Conservation (phyloP, 257 asterid genomes). For the Verbena officinalis region DNA sequence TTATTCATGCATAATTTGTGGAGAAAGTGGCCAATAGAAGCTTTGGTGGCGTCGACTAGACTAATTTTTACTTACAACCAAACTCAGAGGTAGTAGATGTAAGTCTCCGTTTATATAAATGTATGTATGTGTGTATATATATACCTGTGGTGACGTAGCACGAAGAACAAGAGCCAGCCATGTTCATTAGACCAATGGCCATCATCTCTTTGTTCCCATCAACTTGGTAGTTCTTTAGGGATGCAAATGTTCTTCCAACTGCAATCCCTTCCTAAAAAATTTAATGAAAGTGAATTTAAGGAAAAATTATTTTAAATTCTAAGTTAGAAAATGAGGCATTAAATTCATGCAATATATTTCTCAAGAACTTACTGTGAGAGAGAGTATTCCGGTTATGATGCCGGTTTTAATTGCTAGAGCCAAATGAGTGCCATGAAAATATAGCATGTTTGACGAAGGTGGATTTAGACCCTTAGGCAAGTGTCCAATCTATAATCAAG, state of each 20-base stretch:
- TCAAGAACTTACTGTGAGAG: slow-evolving; percentile 71
- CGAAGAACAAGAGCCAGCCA: slow-evolving; percentile 96
- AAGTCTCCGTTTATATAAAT: too few species aligned
- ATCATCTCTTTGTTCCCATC: slow-evolving; percentile 99
- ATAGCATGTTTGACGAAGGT: slow-evolving; percentile 79
- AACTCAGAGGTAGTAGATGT: too few species aligned
- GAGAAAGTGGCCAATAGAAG: too few species aligned
- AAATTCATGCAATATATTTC: neutral
- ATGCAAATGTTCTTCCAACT: slow-evolving; percentile 92
- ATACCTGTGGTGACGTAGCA: slow-evolving; percentile 95
- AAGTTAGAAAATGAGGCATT: neutral
- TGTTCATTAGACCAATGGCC: slow-evolving; percentile 98
- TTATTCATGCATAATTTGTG: too few species aligned
- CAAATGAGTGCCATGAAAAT: slow-evolving; percentile 60
- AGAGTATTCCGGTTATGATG: slow-evolving; percentile 77
- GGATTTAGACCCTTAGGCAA: slow-evolving; percentile 89
- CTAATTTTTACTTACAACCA: too few species aligned
- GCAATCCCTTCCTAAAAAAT: slow-evolving; percentile 88
- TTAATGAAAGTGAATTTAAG: too few species aligned
- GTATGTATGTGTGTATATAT: too few species aligned
- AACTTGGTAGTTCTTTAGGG: slow-evolving; percentile 83
- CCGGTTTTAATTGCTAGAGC: slow-evolving; percentile 85
- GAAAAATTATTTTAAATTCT: neutral
- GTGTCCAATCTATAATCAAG: slow-evolving; percentile 69
- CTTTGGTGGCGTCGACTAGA: too few species aligned